Conservation (phyloP, 2,329 filamentous ascomycete species). For the Fusarium neocosmosporiellum region DNA sequence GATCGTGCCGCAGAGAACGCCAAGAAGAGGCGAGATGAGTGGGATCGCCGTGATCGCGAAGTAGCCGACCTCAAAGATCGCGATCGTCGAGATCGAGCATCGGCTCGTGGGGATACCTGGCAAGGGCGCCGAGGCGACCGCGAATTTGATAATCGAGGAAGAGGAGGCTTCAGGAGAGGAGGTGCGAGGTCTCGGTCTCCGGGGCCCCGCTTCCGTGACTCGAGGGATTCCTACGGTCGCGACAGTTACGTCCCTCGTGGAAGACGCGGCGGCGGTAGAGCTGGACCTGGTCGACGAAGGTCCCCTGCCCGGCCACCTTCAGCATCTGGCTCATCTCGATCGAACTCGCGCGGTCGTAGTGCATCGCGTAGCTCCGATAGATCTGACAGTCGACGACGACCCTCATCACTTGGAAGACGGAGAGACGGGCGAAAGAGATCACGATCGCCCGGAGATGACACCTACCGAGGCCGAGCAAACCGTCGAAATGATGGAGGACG, state of each 20-base stretch:
- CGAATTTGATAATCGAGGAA: slow-evolving; percentile 56
- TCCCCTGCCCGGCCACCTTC: slow-evolving; percentile 50
- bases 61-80: slow-evolving; percentile 74
- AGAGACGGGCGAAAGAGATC: slow-evolving; percentile 53
- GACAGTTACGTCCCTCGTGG: slow-evolving; percentile 66
- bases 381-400: slow-evolving; percentile 49
- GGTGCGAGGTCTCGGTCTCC: slow-evolving; percentile 62
- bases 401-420: slow-evolving; percentile 48
- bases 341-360: slow-evolving; percentile 50
- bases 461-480: slow-evolving; percentile 41
- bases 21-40: slow-evolving; percentile 76
- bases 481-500: slow-evolving; percentile 37
- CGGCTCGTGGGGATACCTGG: slow-evolving; percentile 65
- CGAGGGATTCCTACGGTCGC: slow-evolving; percentile 58
- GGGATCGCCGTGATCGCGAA: slow-evolving; percentile 77
- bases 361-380: slow-evolving; percentile 46
- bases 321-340: slow-evolving; percentile 44
- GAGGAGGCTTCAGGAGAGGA: slow-evolving; percentile 58
- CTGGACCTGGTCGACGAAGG: slow-evolving; percentile 53
- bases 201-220: slow-evolving; percentile 55
- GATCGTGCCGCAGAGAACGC: slow-evolving; percentile 83
- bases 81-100: slow-evolving; percentile 66
- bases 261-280: slow-evolving; percentile 52
- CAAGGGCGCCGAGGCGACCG: slow-evolving; percentile 65
- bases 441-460: slow-evolving; percentile 49